A percentile compares a stretch with the other conserved stretches of the same genome.
These are phyloP conservation scores for Lachancea quebecensis DNA, from an alignment of 805 yeast species.

Conservation along the genomic window DNA sequence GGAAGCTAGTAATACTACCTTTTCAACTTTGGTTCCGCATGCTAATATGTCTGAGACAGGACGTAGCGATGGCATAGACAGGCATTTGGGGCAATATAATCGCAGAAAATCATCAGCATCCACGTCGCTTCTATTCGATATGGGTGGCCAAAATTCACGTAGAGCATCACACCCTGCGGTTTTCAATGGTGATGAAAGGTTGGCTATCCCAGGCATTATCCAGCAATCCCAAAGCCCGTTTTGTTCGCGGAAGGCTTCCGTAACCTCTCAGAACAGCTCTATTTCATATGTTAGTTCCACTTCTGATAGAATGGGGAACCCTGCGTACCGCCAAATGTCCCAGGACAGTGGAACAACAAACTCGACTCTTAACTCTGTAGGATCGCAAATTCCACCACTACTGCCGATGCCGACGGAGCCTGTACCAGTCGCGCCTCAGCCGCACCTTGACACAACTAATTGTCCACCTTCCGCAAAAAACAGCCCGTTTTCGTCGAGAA, in stretches of 20 bases:
- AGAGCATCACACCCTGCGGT: slow-evolving; percentile 23
- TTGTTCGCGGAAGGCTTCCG: slow-evolving; percentile 35
- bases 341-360: slow-evolving; percentile 13
- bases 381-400: slow-evolving; percentile 43
- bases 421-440: slow-evolving; percentile 12
- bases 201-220: background rate
- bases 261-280: slow-evolving; percentile 29
- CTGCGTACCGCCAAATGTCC: slow-evolving; percentile 24
- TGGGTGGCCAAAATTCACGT: slow-evolving; percentile 8
- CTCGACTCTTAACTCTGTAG: slow-evolving; percentile 3
- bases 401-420: slow-evolving; percentile 32
- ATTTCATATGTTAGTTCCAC: slow-evolving; percentile 29
- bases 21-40: background rate
- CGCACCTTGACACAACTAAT: slow-evolving; percentile 2
- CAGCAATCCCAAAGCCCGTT: slow-evolving; percentile 10
- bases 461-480: slow-evolving; percentile 13
- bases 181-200: background rate
- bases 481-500: slow-evolving; percentile 27
- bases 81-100: background rate
- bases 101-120: slow-evolving; percentile 7
- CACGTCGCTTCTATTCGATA: background rate
- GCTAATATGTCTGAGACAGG: background rate
- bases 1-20: slow-evolving; percentile 6
- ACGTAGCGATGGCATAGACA: background rate
- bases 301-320: slow-evolving; percentile 28